Evolutionary conservation across 305 asterid species (phyloP).

Genomic region (Fraxinus ornus): DNA sequence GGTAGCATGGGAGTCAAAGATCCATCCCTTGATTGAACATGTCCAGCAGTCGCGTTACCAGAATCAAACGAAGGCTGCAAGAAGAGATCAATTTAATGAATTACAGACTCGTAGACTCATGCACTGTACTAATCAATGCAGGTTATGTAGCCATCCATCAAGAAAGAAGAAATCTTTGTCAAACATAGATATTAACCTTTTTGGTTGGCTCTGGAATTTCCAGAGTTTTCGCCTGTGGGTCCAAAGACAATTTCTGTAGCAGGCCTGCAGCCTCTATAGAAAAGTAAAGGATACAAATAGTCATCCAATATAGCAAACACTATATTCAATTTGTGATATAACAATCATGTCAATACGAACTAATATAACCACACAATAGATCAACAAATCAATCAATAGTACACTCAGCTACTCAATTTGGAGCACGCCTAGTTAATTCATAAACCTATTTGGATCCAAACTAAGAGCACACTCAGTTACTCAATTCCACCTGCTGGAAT

Average conservation of each 20-base stretch:
- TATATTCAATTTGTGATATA: background rate
- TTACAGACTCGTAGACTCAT: background rate
- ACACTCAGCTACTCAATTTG: background rate
- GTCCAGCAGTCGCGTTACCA: slow-evolving; percentile 35
- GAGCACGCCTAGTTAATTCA: background rate
- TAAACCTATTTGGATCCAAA: background rate
- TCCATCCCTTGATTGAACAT: slow-evolving; percentile 38
- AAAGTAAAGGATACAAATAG: slow-evolving; percentile 42
- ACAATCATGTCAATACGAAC: background rate
- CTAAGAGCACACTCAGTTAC: background rate
- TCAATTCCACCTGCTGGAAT: background rate
- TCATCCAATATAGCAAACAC: background rate
- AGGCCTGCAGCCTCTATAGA: slow-evolving; percentile 56
- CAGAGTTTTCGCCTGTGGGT: slow-evolving; percentile 43
- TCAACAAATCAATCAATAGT: background rate
- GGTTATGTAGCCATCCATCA: background rate
- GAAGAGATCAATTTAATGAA: background rate
- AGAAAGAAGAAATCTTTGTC: background rate
- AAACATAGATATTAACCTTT: slow-evolving; percentile 30
- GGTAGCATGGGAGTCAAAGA: slow-evolving; percentile 47
- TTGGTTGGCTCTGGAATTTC: slow-evolving; percentile 52
- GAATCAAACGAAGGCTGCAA: slow-evolving; percentile 54
- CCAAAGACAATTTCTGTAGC: slow-evolving; percentile 63
- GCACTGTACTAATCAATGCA: background rate
- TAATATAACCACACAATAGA: background rate